Conservation (phyloP, 257 asterid genomes). For the Parsonsia alboflavescens region DNA sequence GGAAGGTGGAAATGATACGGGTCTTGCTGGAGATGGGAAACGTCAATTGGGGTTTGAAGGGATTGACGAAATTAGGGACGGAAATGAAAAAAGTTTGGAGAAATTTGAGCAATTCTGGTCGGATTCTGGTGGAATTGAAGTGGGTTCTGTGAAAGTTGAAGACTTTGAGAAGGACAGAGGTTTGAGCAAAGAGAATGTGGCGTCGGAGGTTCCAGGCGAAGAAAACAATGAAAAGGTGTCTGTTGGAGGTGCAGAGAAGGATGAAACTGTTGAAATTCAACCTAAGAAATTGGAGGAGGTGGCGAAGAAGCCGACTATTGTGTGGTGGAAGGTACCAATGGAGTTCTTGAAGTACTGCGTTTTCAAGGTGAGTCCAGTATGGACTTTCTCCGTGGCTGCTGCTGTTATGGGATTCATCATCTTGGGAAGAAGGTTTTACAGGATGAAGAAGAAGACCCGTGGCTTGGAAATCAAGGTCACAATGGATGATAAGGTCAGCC, state of each 20-base stretch:
- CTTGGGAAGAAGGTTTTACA: slow-evolving; percentile 69
- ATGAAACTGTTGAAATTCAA: slow-evolving; percentile 20
- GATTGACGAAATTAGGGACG: slow-evolving; percentile 30
- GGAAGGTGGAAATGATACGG: slow-evolving; percentile 34
- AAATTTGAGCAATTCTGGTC: slow-evolving; percentile 18
- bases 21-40: slow-evolving; percentile 23
- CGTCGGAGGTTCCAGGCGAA: slow-evolving; percentile 24
- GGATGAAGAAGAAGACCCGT: slow-evolving; percentile 69
- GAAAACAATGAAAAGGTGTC: slow-evolving; percentile 24
- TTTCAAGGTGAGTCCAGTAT: slow-evolving; percentile 64
- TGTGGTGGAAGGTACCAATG: slow-evolving; percentile 95
- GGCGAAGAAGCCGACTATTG: slow-evolving; percentile 45
- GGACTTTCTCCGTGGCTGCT: slow-evolving; percentile 81
- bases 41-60: slow-evolving; percentile 21
- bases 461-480: slow-evolving; percentile 70
- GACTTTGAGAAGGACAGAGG: slow-evolving; percentile 21
- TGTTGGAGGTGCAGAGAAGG: slow-evolving; percentile 21
- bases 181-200: slow-evolving; percentile 19
- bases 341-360: slow-evolving; percentile 61
- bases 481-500: slow-evolving; percentile 80
- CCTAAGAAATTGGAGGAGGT: slow-evolving; percentile 29
- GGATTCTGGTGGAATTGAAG: slow-evolving; percentile 30
- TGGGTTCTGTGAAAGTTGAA: slow-evolving; percentile 23
- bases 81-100: slow-evolving; percentile 28
- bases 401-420: slow-evolving; percentile 80